Percentiles rank a stretch among this genome's conserved stretches.
phyloP scores from a whole-genome alignment of 2,329 filamentous ascomycete species.

The Trichophyton rubrum region DNA sequence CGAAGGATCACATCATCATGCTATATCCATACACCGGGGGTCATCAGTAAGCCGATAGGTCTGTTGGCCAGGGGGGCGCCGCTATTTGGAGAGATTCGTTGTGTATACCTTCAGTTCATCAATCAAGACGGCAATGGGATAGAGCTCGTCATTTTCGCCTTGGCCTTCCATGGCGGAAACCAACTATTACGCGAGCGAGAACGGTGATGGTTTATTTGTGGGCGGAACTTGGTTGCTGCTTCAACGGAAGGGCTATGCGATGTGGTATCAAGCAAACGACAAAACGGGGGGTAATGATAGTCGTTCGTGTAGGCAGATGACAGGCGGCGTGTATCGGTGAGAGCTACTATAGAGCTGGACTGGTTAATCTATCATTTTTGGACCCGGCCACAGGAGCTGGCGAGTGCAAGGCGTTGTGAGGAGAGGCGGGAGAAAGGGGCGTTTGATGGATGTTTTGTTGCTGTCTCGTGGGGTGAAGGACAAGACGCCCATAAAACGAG shows the following conservation, averaged over 20 bases:
- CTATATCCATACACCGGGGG: slow-evolving; percentile 36
- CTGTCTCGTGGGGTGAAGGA: not conserved
- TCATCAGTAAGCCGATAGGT: not conserved
- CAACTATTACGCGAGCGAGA: not conserved
- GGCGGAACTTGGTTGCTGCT: not conserved
- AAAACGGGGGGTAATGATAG: not conserved
- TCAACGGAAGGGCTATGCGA: not conserved
- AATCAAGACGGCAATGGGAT: slow-evolving; percentile 98
- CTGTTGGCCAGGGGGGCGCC: not conserved
- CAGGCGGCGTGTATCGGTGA: not conserved
- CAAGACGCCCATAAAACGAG: not conserved
- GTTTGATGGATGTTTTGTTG: not conserved
- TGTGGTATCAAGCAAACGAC: not conserved
- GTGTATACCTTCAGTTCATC: slow-evolving; percentile 86
- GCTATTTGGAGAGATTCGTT: not conserved
- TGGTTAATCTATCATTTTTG: not conserved
- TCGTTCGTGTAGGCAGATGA: not conserved
- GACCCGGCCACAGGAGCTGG: not conserved
- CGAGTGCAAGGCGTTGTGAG: not conserved
- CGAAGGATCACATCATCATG: slow-evolving; percentile 97
- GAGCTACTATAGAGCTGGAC: slow-evolving; percentile 2
- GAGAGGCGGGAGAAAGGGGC: not conserved
- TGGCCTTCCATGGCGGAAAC: slow-evolving; percentile 72
- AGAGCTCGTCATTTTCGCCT: slow-evolving; percentile 94
- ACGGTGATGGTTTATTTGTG: not conserved